Evolutionary conservation across 1,284 basidiomycete species (phyloP).

Genomic region (Schizophyllum commune): DNA sequence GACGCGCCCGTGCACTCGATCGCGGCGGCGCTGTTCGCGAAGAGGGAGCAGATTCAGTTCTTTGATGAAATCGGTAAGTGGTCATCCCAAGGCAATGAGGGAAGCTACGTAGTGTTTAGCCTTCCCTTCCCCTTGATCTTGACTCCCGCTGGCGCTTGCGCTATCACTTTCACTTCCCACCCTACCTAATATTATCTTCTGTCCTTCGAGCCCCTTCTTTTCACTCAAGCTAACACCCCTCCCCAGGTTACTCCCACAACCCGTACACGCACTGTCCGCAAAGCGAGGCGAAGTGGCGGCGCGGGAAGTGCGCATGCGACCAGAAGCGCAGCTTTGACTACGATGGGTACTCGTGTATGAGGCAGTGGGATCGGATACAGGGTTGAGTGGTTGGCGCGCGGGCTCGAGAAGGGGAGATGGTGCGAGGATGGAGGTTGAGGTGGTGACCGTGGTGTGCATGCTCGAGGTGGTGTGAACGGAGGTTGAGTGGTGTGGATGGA

Average conservation of each 20-base stretch:
- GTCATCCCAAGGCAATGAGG: no score
- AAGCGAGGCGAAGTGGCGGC: constrained; percentile 34
- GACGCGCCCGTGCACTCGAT: constrained; percentile 82
- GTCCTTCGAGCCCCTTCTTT: no score
- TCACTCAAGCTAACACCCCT: no score
- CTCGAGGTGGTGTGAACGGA: not conserved
- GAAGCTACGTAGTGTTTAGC: no score
- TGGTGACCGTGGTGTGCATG: no score
- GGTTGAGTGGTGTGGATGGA: not conserved
- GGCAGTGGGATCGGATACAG: constrained; percentile 12
- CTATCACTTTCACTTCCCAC: no score
- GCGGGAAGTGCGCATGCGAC: constrained; percentile 45
- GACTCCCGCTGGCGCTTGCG: no score
- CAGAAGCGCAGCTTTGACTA: constrained; percentile 34
- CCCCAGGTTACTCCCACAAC: constrained; percentile 42
- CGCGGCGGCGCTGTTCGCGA: constrained; percentile 61
- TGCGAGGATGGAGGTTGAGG: no score
- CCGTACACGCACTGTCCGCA: constrained; percentile 60
- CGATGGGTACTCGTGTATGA: constrained; percentile 16
- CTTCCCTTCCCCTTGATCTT: no score
- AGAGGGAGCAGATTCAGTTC: constrained; percentile 64
- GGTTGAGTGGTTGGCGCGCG: not conserved
- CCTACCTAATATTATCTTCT: no score
- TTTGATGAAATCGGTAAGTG: constrained; percentile 45
- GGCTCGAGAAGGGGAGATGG: no score